phyloP scores from a whole-genome alignment of 768 basidiomycete species.

The Trametes sanguinea region DNA sequence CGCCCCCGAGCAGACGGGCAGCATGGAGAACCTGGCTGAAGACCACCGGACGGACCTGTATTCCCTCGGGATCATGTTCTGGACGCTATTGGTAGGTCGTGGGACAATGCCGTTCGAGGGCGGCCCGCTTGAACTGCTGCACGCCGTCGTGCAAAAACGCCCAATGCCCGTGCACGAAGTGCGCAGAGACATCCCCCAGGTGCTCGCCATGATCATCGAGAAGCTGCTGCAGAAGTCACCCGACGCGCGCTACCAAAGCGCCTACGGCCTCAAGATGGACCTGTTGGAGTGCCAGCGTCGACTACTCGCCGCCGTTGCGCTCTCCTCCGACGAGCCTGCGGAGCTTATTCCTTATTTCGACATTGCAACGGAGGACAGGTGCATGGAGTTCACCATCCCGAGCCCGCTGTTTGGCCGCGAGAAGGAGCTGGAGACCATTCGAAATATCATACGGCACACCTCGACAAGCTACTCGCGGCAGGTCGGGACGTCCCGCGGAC shows the following conservation, averaged over 20 bases:
- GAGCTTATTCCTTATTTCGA: constrained; percentile 74
- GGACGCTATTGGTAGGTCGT: constrained; percentile 72
- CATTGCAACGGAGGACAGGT: constrained; percentile 65
- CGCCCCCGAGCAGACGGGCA: constrained; percentile 74
- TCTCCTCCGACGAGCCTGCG: constrained; percentile 54
- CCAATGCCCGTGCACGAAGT: constrained; percentile 79
- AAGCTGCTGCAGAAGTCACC: constrained; percentile 74
- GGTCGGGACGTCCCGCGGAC: constrained; percentile 45
- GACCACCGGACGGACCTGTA: constrained; percentile 78
- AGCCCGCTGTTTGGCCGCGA: constrained; percentile 72
- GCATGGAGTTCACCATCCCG: constrained; percentile 72
- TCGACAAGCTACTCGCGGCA: constrained; percentile 65
- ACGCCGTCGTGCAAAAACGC: constrained; percentile 70
- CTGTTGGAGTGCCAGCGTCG: constrained; percentile 68
- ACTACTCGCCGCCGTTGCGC: constrained; percentile 59
- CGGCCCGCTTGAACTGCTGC: constrained; percentile 57
- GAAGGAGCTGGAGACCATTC: constrained; percentile 66
- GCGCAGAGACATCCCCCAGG: constrained; percentile 69
- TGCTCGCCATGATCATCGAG: constrained; percentile 69
- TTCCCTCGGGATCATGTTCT: constrained; percentile 71
- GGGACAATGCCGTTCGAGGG: constrained; percentile 45
- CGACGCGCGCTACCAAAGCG: constrained; percentile 70
- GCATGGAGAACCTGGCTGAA: constrained; percentile 68
- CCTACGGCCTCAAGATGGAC: constrained; percentile 67
- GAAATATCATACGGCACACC: constrained; percentile 53